Base-by-base conservation (phyloP, 306 rosid species). In the Cucurbita moschata region DNA sequence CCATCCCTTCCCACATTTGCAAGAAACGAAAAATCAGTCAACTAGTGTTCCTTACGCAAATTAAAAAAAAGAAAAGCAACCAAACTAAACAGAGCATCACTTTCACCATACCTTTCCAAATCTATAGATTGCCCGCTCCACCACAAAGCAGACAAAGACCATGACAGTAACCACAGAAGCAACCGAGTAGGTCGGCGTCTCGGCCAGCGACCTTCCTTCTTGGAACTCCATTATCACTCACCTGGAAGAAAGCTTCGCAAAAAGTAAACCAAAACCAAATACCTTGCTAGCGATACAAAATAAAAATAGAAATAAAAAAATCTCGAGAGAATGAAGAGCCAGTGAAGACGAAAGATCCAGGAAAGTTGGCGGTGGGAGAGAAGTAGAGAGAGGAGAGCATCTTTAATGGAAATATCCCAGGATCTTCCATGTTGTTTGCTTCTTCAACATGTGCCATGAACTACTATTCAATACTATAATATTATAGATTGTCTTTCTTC, bases 161-260 rank as follows among this genome's bases (percentile, higher is more conserved):
- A 94, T 90, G 77, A 94, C 90, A 10, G 92, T 86, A 42, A 94
- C 81, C 51, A 90, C 92, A 2, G 98, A 89, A 40, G 98, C 97
- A 82, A 94, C 98, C 23, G 96, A 87, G 74, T 89, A 94, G 7
- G 96, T 90, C n/a, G 97, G 98, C 12, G 98, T 94, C 83, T 89
- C 97, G 59, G 96, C 89, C 80, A 94, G 83, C 54, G 97, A 94
- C 79, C 92, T 83, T 70, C 83, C 87, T 68, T 55, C 64, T 54
- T 82, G 83, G 47, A 87, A 38, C 75, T 76, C 81, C 91, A 72
- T 80, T 61, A 76, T 79, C 65, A 52, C 71, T 74, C 63, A 62
- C 76, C 49, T 76, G 65, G 74, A 64, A 59, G 66, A 49, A 61
- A 66, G 0, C 16, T 66, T 0, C 4, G 54, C 1, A 38, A 44